Evolutionary conservation across 371 early-diverging fungal species (phyloP).

Genomic region (Mortierella sp.): DNA sequence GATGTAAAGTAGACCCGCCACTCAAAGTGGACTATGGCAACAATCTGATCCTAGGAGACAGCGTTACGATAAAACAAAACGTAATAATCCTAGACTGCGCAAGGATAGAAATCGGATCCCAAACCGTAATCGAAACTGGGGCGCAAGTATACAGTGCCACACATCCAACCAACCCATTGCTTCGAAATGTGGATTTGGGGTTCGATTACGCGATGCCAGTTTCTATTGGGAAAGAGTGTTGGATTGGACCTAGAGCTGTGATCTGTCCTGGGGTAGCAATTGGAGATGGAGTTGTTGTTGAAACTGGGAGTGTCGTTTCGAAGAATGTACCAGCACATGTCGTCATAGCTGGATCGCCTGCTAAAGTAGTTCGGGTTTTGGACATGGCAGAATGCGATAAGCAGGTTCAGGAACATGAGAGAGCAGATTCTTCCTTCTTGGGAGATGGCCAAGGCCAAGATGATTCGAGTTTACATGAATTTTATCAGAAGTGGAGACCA

Average conservation of each 20-base stretch:
- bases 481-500: too few relatives aligned
- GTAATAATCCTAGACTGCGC: slow-evolving; percentile 74
- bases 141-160: background rate
- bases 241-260: slow-evolving; percentile 76
- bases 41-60: slow-evolving; percentile 73
- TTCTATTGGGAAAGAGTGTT: slow-evolving; percentile 72
- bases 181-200: background rate
- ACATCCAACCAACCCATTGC: background rate
- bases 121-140: slow-evolving; percentile 74
- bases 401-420: background rate
- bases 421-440: too few relatives aligned
- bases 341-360: slow-evolving; percentile 86
- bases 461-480: too few relatives aligned
- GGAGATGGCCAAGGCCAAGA: too few relatives aligned
- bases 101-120: slow-evolving; percentile 71
- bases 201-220: slow-evolving; percentile 63
- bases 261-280: slow-evolving; percentile 83
- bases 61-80: slow-evolving; percentile 67
- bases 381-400: slow-evolving; percentile 1
- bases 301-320: slow-evolving; percentile 70
- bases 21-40: slow-evolving; percentile 78
- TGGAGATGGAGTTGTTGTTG: slow-evolving; percentile 69
- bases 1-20: slow-evolving; percentile 65
- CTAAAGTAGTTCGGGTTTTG: slow-evolving; percentile 63
- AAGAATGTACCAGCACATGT: slow-evolving; percentile 77